Conservation (phyloP, 208 protist species). For the Trypanosoma mega region DNA sequence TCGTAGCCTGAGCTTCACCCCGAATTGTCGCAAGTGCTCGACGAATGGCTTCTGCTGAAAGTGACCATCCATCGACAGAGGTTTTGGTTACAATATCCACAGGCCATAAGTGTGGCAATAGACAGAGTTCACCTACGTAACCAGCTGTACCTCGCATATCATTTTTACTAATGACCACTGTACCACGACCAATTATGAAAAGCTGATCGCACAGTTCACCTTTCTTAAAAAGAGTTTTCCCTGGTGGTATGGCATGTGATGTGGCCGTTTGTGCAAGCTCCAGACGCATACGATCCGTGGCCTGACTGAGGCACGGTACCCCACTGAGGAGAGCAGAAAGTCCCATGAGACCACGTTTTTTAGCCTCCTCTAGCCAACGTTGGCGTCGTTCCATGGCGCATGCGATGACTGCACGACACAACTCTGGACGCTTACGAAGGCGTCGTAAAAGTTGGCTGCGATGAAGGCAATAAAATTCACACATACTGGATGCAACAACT, state of each 20-base stretch:
- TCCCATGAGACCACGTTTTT: constrained; percentile 60
- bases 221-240: constrained; percentile 35
- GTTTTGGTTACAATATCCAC: constrained; percentile 52
- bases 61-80: constrained; percentile 74
- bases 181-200: constrained; percentile 76
- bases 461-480: constrained; percentile 83
- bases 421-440: constrained; percentile 58
- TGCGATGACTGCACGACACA: constrained; percentile 39
- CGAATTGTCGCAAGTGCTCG: constrained; percentile 41
- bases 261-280: constrained; percentile 47
- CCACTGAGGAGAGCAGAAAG: constrained; percentile 63
- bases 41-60: constrained; percentile 45
- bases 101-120: constrained; percentile 74
- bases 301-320: constrained; percentile 83
- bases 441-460: constrained; percentile 34
- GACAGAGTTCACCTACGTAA: constrained; percentile 79
- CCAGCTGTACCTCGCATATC: constrained; percentile 24
- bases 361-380: constrained; percentile 70
- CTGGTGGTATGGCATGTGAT: constrained; percentile 47
- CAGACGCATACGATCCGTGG: constrained; percentile 69
- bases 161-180: constrained; percentile 30
- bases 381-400: constrained; percentile 54
- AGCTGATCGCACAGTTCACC: constrained; percentile 59
- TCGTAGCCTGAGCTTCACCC: constrained; percentile 62
- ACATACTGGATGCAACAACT: constrained; percentile 64